Base-by-base conservation (phyloP, 148 eudicot species). In the Rhododendron vialii region DNA sequence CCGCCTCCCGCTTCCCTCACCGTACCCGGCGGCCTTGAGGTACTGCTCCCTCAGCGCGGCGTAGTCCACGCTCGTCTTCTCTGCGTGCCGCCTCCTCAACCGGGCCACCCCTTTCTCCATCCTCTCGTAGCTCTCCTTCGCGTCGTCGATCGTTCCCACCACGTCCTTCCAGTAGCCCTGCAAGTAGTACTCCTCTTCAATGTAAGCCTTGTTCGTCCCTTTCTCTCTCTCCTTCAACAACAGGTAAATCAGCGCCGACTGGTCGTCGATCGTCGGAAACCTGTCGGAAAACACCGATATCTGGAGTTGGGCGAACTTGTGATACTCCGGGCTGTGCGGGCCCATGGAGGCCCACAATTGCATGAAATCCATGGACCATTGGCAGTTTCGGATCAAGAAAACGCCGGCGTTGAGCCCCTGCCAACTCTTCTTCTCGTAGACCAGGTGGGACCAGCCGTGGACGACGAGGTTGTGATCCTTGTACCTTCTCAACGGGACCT, bases 91-190 rank as follows among this genome's bases (percentile, higher is more conserved):
- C 87, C 92, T 61, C 89, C 98, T 87, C 57, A 94, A 76, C 86
- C 13, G 43, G 6, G 86, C 55, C 84, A 26, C 95, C 50, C 80
- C 65, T 30, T 67, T 82, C 88, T 91, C 95, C 5, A 91, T 84
- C 24, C 81, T 85, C 80, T 15, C 33, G 51, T 88, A 91, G 82
- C 57, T 84, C 63, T 38, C 86, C 5, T 91, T 85, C 1, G 91
- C 76, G 3, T 83, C 86, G 0, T 93, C 97, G 1, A 92, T 63
- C 7, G 82, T 91, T 15, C 87, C 93, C 51, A 93, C 92, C 0
- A 96, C 90, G 47, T 89, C 96, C 30, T 90, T 43, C 99, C 99
- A 96, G 80, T 96, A 95, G 74, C 98, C 96, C 86, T 94, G 91
- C 24, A 97, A 94, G 18, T 88, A 91, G 69, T 92, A 95, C 12